Evolutionary conservation across 495 filamentous ascomycete genomes (phyloP), one percentile per base, ranked within the genome.

Genomic region (Annulohypoxylon stygium): DNA sequence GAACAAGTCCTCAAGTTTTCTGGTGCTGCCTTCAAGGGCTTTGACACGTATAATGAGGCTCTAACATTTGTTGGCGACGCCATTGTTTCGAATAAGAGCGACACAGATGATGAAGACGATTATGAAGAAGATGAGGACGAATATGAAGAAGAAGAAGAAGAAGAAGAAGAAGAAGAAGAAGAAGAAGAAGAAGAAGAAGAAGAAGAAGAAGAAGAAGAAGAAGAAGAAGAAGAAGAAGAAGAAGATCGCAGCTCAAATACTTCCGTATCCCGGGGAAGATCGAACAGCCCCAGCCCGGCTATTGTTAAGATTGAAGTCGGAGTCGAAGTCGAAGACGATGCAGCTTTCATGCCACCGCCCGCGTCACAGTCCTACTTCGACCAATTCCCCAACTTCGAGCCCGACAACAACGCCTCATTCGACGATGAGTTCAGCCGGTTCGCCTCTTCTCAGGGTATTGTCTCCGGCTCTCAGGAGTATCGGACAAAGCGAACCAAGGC

Each of bases 341-440:
- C 20, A n/a, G 64, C 50, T 4, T 45, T 61, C 4, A 68, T 65
- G 53, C 55, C 65, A 30, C 64, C 68, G 18, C 67, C 66, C 11
- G 59, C 78, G 14, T 79, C 79, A 7, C 80, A 81, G 25, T 81
- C 79, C 6, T 79, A 79, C 48, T 82, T 82, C 54, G 70, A 76
- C 30, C 76, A 79, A 54, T 77, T 78, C 33, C 61, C 70, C 1
- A 41, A 77, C 60, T 82, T 82, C 51, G 58, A 55, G n/a, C 78
- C 80, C 25, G 54, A 82, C 18, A 68, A 74, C 18, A 67, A 54
- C 45, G 73, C 78, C 7, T 59, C 66, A 2, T 82, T 82, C 41
- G 79, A 81, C 8, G 67, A 79, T 26, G 81, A 82, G 51, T 82
- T 82, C 10, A 59, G 45, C 16, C 78, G 81, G 33, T 78, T 79